Percentiles rank a stretch among this genome's conserved stretches.
These are phyloP conservation scores for Euphorbia pulcherrima DNA, from an alignment of 345 rosid genomes.

Conservation along the genomic window DNA sequence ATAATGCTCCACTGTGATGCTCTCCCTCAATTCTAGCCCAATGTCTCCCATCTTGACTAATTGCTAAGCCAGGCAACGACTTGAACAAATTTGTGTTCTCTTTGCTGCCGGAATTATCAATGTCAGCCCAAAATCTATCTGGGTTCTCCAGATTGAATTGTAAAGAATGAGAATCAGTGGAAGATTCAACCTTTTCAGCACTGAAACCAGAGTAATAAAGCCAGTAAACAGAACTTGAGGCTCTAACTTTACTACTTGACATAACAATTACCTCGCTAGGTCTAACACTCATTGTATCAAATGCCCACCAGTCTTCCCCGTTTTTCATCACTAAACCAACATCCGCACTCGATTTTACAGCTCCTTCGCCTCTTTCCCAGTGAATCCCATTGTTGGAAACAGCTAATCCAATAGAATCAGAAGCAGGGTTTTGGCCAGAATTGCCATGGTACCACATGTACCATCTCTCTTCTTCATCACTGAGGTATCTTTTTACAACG, in stretches of 20 bases:
- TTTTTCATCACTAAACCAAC: conserved; percentile 69
- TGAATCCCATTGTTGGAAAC: conserved; percentile 76
- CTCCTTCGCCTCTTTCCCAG: conserved; percentile 59
- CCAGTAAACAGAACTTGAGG: conserved; percentile 71
- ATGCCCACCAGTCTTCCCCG: conserved; percentile 79
- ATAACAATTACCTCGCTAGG: conserved; percentile 67
- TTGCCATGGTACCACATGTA: conserved; percentile 83
- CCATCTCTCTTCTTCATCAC: conserved; percentile 88
- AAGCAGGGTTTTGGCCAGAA: conserved; percentile 30
- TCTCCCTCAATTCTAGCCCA: conserved; percentile 96
- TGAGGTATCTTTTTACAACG: conserved; percentile 68
- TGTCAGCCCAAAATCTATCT: conserved; percentile 37
- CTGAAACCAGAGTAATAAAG: conserved; percentile 70
- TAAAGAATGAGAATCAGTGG: conserved; percentile 10
- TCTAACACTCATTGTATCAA: conserved; percentile 60
- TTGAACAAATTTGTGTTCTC: conserved; percentile 28
- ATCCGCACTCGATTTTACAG: conserved; percentile 45
- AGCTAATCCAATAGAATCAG: conserved; percentile 61
- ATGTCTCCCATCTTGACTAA: conserved; percentile 79
- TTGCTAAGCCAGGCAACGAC: conserved; percentile 72
- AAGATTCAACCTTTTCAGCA: conserved; percentile 38
- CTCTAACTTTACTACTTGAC: conserved; percentile 61
- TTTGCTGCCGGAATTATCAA: conserved; percentile 1
- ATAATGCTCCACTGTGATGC: conserved; percentile 73
- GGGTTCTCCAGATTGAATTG: conserved; percentile 38